Percentiles rank a stretch among this genome's conserved stretches.
Conservation (phyloP, 2,329 filamentous ascomycete species). For the Mycocentrospora acerina region DNA sequence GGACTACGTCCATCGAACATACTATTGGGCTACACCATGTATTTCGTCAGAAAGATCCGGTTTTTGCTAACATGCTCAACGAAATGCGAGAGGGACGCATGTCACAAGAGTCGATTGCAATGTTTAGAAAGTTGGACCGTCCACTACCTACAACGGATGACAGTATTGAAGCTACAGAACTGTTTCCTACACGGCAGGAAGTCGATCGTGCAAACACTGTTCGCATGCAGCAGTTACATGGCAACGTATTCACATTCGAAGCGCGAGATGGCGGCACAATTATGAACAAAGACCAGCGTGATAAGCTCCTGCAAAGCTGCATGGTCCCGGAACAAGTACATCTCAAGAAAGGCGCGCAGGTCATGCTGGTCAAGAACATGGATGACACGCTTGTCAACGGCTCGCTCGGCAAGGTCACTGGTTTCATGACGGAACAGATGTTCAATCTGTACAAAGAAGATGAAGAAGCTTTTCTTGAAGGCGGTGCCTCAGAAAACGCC, state of each 20-base stretch:
- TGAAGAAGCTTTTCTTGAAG: conserved; percentile 57
- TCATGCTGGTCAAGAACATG: conserved; percentile 99
- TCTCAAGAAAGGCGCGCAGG: conserved; percentile 88
- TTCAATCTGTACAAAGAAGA: conserved; percentile 61
- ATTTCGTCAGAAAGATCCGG: conserved; percentile 89
- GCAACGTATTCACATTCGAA: conserved; percentile 68
- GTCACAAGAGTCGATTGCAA: conserved; percentile 70
- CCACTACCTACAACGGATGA: conserved; percentile 63
- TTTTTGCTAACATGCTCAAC: conserved; percentile 93
- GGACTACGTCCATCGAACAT: conserved; percentile 90
- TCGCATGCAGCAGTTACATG: conserved; percentile 71
- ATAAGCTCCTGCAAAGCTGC: conserved; percentile 81
- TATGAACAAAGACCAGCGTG: conserved; percentile 65
- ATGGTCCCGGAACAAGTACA: conserved; percentile 84
- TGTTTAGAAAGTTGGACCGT: conserved; percentile 73
- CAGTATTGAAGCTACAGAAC: conserved; percentile 82
- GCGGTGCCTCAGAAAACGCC: conserved; percentile 44
- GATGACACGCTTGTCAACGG: conserved; percentile 94
- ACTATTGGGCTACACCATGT: conserved; percentile 95
- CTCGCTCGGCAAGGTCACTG: conserved; percentile 81
- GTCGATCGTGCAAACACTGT: conserved; percentile 82
- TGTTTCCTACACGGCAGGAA: conserved; percentile 88
- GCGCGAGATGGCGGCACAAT: conserved; percentile 72
- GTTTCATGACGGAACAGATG: conserved; percentile 71
- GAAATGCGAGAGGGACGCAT: conserved; percentile 93